Evolutionary conservation across 106 monocot genomes (phyloP).

Genomic region (Triglochin maritima): DNA sequence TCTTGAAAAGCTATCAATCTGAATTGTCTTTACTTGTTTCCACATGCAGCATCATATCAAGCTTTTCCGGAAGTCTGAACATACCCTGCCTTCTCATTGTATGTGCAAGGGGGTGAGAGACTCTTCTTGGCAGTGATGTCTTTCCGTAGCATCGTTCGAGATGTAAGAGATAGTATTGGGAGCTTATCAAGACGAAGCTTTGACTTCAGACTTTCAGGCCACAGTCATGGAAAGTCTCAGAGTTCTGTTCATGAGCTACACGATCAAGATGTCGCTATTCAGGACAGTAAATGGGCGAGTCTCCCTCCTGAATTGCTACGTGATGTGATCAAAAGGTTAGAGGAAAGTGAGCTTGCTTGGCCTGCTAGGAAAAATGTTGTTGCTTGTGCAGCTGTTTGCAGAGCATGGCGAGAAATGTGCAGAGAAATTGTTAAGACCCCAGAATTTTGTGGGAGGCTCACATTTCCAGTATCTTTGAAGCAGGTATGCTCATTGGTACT

Average conservation of each 20-base stretch:
- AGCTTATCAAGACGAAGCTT: constrained; percentile 23
- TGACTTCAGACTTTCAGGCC: constrained; percentile 7
- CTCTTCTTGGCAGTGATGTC: constrained; percentile 9
- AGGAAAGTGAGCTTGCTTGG: constrained; percentile 19
- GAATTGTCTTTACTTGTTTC: neutral
- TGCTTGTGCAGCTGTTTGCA: constrained; percentile 19
- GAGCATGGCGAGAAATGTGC: constrained; percentile 23
- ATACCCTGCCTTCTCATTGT: neutral
- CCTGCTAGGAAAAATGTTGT: constrained; percentile 16
- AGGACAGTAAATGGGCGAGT: constrained; percentile 15
- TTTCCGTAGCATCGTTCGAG: constrained; percentile 25
- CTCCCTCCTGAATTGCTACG: constrained; percentile 24
- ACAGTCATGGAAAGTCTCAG: constrained; percentile 8
- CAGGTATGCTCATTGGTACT: constrained; percentile 1
- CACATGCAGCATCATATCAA: neutral
- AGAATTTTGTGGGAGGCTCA: constrained; percentile 24
- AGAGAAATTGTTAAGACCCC: constrained; percentile 16
- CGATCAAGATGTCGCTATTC: constrained; percentile 5
- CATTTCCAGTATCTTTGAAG: constrained; percentile 21
- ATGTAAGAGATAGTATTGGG: constrained; percentile 25
- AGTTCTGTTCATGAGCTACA: constrained; percentile 17
- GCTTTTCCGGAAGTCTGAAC: neutral
- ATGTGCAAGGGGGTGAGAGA: neutral
- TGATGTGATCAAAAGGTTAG: constrained; percentile 25
- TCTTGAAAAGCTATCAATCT: neutral